phyloP scores from a whole-genome alignment of 1,139 yeast species.

The Zygoascus hellenicus region DNA sequence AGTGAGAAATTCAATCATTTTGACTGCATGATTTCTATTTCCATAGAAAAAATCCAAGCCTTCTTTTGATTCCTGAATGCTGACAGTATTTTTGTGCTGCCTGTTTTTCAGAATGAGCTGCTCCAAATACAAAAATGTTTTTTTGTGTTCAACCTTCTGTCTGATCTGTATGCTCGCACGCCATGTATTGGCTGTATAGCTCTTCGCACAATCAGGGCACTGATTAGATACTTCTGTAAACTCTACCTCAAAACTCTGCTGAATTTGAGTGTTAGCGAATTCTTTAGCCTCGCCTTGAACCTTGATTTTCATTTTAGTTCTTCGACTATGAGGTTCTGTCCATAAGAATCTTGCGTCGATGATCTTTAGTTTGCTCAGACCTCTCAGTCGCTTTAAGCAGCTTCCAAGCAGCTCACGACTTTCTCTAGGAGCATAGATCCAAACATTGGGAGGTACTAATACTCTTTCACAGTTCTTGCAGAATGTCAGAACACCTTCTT shows the following conservation, averaged over 20 bases:
- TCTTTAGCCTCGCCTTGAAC: conserved; percentile 86
- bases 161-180: conserved; percentile 97
- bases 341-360: conserved; percentile 93
- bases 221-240: conserved; percentile 91
- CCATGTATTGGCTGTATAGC: conserved; percentile 96
- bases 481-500: conserved; percentile 84
- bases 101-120: conserved; percentile 88
- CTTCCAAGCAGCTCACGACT: conserved; percentile 86
- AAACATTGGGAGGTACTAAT: conserved; percentile 85
- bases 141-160: conserved; percentile 94
- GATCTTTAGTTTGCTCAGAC: conserved; percentile 76
- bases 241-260: conserved; percentile 94
- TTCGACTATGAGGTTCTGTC: conserved; percentile 99
- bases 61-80: conserved; percentile 86
- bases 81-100: conserved; percentile 90
- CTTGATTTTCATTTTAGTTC: conserved; percentile 82
- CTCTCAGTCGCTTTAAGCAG: conserved; percentile 83
- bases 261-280: conserved; percentile 81
- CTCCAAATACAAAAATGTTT: conserved; percentile 92
- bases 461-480: conserved; percentile 96
- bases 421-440: conserved; percentile 91
- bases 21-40: conserved; percentile 83
- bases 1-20: conserved; percentile 84
- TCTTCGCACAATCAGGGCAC: conserved; percentile 97
- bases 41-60: conserved; percentile 93